Conservation (phyloP, 176 grass and related monocot genomes). For the Eleusine coracana region DNA sequence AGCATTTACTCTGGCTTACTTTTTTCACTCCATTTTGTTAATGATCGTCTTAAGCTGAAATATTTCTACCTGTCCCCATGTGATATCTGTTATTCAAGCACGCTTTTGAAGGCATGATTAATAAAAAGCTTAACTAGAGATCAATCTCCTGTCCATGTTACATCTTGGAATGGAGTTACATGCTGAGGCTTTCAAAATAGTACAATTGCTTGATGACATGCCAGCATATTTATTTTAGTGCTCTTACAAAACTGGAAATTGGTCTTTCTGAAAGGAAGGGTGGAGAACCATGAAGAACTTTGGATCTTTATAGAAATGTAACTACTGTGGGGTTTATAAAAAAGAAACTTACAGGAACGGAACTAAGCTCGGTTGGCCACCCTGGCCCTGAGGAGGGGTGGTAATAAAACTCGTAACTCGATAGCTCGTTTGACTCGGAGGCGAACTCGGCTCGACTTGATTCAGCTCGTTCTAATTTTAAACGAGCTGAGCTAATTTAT, state of each 20-base stretch:
- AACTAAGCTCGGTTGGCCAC: too few relatives aligned
- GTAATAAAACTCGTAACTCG: too few relatives aligned
- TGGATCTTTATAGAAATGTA: not conserved
- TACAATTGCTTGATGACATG: constrained; percentile 46
- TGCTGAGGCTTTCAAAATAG: not conserved
- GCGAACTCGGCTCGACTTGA: too few relatives aligned
- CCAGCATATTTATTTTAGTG: constrained; percentile 47
- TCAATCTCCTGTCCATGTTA: not conserved
- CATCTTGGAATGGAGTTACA: not conserved
- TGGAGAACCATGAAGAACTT: not conserved
- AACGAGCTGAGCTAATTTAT: too few relatives aligned
- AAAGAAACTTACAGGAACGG: not conserved
- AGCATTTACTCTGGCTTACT: constrained; percentile 15
- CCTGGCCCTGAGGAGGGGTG: too few relatives aligned
- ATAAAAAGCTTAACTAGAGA: not conserved
- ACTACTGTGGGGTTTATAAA: not conserved
- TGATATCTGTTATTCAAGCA: not conserved
- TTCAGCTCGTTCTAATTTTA: too few relatives aligned
- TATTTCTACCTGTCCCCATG: not conserved
- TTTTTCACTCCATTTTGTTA: not conserved
- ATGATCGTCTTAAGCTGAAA: constrained; percentile 1
- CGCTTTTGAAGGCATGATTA: not conserved
- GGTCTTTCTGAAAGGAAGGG: not conserved
- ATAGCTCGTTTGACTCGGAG: too few relatives aligned
- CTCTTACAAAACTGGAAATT: constrained; percentile 60